A percentile compares a stretch with the other conserved stretches of the same genome.
These are phyloP conservation scores for Dactylellina leptospora DNA, from an alignment of 2,329 filamentous ascomycete genomes.

Conservation along the genomic window DNA sequence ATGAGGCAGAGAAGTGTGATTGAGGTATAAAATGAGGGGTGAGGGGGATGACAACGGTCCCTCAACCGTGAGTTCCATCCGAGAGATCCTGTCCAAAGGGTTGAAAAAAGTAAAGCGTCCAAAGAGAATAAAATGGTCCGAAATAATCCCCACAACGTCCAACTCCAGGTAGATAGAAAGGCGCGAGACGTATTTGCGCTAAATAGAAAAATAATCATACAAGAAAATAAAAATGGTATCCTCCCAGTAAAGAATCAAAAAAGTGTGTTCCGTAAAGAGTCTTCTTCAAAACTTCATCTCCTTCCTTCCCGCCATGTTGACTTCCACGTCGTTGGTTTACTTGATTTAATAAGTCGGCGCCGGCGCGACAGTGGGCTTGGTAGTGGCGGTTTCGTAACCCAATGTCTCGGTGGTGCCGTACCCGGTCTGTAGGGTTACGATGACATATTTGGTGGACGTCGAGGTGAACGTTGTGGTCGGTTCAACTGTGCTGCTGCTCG, in stretches of 20 bases:
- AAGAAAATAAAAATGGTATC: not conserved
- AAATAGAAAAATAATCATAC: not conserved
- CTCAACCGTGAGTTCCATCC: not conserved
- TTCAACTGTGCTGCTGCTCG: slow-evolving; percentile 9
- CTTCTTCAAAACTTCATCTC: not conserved
- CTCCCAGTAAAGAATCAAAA: not conserved
- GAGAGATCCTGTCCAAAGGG: slow-evolving; percentile 1
- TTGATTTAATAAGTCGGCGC: slow-evolving; percentile 35
- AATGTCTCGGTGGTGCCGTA: slow-evolving; percentile 30
- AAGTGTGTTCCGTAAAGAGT: not conserved
- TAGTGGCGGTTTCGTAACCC: slow-evolving; percentile 42
- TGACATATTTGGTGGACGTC: slow-evolving; percentile 47
- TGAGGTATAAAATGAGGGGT: not conserved
- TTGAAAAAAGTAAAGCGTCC: slow-evolving; percentile 14
- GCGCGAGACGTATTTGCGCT: slow-evolving; percentile 10
- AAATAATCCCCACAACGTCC: slow-evolving; percentile 21
- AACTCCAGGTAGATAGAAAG: slow-evolving; percentile 28
- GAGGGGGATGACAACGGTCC: not conserved
- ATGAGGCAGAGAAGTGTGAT: not conserved
- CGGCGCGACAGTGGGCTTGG: slow-evolving; percentile 21
- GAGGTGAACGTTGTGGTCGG: slow-evolving; percentile 21
- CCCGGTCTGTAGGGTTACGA: slow-evolving; percentile 42
- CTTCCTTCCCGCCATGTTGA: not conserved
- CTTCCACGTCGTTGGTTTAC: not conserved
- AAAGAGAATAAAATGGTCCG: slow-evolving; percentile 14